These are phyloP conservation scores for Ambrosia hybrid DNA, from an alignment of 140 eudicot genomes.

Conservation along the genomic window DNA sequence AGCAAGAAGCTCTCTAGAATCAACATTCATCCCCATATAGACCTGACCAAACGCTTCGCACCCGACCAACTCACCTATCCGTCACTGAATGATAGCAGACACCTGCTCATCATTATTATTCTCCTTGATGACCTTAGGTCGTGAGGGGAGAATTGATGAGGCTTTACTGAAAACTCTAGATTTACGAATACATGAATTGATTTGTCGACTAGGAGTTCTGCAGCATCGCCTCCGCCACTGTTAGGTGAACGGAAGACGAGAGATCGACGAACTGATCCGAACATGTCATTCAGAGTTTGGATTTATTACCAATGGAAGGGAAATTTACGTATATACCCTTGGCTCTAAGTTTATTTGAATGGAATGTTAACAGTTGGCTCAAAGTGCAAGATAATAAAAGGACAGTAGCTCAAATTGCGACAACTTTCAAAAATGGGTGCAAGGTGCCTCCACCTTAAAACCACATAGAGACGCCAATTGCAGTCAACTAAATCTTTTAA, in stretches of 20 bases:
- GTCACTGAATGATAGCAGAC: constrained; percentile 58
- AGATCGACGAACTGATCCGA: constrained; percentile 82
- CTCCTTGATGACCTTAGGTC: constrained; percentile 23
- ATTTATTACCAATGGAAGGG: no score
- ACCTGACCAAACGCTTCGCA: constrained; percentile 84
- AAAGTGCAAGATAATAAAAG: no score
- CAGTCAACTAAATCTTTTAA: no score
- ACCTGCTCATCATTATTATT: constrained; percentile 2
- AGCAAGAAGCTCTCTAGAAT: constrained; percentile 87
- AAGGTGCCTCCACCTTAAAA: no score
- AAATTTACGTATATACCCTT: no score
- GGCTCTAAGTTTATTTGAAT: no score
- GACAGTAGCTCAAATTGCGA: no score
- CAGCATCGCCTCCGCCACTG: constrained; percentile 24
- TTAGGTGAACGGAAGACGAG: constrained; percentile 51
- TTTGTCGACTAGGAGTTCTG: constrained; percentile 58
- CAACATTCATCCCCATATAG: constrained; percentile 85
- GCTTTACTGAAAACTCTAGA: constrained; percentile 53
- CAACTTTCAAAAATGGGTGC: no score
- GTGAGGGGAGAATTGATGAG: constrained; percentile 30
- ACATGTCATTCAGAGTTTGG: constrained; percentile 71
- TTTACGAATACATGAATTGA: constrained; percentile 64
- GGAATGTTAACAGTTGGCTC: no score
- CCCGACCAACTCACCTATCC: constrained; percentile 75
- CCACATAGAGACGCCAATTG: no score